phyloP scores from a whole-genome alignment of 2,329 filamentous ascomycete genomes.

The Alternaria burnsii region DNA sequence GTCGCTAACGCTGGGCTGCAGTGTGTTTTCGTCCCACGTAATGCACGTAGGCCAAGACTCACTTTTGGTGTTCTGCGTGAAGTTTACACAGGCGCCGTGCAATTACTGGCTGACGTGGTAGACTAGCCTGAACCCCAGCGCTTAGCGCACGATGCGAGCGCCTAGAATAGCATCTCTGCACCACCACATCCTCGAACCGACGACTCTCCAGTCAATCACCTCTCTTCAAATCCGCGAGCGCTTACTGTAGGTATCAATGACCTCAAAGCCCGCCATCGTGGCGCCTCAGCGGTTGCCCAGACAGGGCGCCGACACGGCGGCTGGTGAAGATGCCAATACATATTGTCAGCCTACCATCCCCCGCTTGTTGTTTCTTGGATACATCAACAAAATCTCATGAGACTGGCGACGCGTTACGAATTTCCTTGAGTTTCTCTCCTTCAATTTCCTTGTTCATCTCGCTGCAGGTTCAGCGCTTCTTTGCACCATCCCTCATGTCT shows the following conservation, averaged over 20 bases:
- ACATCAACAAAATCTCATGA: constrained; percentile 44
- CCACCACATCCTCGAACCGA: constrained; percentile 37
- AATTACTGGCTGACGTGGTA: constrained; percentile 33
- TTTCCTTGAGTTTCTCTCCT: constrained; percentile 48
- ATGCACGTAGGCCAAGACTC: constrained; percentile 46
- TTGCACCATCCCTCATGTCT: constrained; percentile 43
- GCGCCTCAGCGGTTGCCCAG: constrained; percentile 50
- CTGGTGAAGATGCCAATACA: constrained; percentile 42
- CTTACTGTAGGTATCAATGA: constrained; percentile 43
- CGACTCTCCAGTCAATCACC: constrained; percentile 36
- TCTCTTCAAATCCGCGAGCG: constrained; percentile 37
- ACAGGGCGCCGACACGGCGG: constrained; percentile 43
- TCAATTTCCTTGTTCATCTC: constrained; percentile 45
- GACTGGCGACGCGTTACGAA: constrained; percentile 47
- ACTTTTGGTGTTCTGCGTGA: constrained; percentile 33
- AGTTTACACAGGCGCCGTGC: constrained; percentile 30
- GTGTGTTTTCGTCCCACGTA: constrained; percentile 26
- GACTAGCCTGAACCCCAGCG: constrained; percentile 36
- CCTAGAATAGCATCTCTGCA: constrained; percentile 43
- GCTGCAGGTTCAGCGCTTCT: constrained; percentile 50
- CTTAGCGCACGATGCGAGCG: constrained; percentile 43
- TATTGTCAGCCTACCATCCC: constrained; percentile 47
- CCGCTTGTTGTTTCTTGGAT: constrained; percentile 30
- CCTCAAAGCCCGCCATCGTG: constrained; percentile 35
- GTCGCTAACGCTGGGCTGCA: constrained; percentile 19